Evolutionary conservation across 192 early-diverging fungal species (phyloP).

Genomic region (Ramicandelaber brevisporus): DNA sequence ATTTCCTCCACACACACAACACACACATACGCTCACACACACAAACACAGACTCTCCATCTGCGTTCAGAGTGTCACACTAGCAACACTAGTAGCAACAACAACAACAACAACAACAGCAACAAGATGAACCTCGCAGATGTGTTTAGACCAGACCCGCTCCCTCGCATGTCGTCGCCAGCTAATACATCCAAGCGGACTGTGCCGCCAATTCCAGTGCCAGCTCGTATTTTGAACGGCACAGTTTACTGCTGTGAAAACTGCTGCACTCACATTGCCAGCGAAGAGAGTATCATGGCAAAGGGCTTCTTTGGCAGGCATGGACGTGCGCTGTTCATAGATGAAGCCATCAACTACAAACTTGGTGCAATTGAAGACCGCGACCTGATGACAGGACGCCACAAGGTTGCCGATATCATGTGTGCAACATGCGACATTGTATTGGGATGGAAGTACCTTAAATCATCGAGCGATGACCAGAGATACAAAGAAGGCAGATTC

Average conservation of each 20-base stretch:
- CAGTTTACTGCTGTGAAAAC: constrained; percentile 8
- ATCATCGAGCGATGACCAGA: constrained; percentile 9
- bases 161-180: too few species aligned
- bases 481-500: constrained; percentile 17
- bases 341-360: constrained; percentile 10
- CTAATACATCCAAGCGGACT: too few species aligned
- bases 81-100: too few species aligned
- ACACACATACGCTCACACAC: too few species aligned
- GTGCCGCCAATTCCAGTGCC: too few species aligned
- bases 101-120: too few species aligned
- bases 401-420: constrained; percentile 13
- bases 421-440: constrained; percentile 6
- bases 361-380: constrained; percentile 12
- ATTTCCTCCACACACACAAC: too few species aligned
- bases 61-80: too few species aligned
- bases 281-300: constrained; percentile 9
- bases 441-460: constrained; percentile 16
- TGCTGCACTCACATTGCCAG: constrained; percentile 13
- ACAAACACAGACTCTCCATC: too few species aligned
- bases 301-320: constrained; percentile 12
- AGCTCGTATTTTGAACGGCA: too few species aligned
- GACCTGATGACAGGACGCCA: constrained; percentile 18
- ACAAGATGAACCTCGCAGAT: too few species aligned
- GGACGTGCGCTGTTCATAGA: constrained; percentile 14
- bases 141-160: too few species aligned